Evolutionary conservation across 768 basidiomycete species (phyloP).

Genomic region (Pleurotus tuber-regium): DNA sequence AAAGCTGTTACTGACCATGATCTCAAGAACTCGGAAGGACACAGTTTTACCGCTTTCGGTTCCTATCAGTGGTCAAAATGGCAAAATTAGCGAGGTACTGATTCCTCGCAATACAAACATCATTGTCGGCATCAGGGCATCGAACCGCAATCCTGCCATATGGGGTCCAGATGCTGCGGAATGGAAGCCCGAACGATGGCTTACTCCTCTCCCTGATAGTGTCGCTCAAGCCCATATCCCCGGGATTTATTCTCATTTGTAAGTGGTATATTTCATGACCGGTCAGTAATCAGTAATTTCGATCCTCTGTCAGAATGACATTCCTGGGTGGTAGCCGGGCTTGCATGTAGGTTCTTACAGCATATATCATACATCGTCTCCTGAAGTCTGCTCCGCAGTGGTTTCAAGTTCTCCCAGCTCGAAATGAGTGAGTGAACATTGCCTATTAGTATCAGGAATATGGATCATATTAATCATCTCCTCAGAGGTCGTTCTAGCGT

Average conservation of each 20-base stretch:
- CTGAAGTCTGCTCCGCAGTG: slow-evolving; percentile 23
- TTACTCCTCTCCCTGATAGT: slow-evolving; percentile 26
- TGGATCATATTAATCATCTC: not conserved
- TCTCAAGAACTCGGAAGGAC: slow-evolving; percentile 22
- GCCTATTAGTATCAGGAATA: not conserved
- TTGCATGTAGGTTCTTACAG: slow-evolving; percentile 37
- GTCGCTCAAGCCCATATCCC: slow-evolving; percentile 21
- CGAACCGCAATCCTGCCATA: slow-evolving; percentile 34
- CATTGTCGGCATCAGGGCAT: slow-evolving; percentile 27
- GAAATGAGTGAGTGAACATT: slow-evolving; percentile 41
- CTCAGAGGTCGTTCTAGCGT: not conserved
- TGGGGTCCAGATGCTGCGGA: slow-evolving; percentile 41
- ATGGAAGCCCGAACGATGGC: slow-evolving; percentile 42
- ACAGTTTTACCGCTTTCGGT: slow-evolving; percentile 29
- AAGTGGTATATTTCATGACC: not conserved
- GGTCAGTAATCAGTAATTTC: not conserved
- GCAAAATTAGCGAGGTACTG: slow-evolving; percentile 24
- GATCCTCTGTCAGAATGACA: slow-evolving; percentile 29
- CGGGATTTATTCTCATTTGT: slow-evolving; percentile 24
- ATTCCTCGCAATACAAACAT: slow-evolving; percentile 31
- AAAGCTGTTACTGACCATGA: not conserved
- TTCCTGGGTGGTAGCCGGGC: slow-evolving; percentile 41
- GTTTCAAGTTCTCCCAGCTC: slow-evolving; percentile 53
- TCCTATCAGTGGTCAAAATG: slow-evolving; percentile 24
- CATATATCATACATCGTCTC: not conserved